Conservation (phyloP, 306 rosid genomes). For the Sesbania bispinosa region DNA sequence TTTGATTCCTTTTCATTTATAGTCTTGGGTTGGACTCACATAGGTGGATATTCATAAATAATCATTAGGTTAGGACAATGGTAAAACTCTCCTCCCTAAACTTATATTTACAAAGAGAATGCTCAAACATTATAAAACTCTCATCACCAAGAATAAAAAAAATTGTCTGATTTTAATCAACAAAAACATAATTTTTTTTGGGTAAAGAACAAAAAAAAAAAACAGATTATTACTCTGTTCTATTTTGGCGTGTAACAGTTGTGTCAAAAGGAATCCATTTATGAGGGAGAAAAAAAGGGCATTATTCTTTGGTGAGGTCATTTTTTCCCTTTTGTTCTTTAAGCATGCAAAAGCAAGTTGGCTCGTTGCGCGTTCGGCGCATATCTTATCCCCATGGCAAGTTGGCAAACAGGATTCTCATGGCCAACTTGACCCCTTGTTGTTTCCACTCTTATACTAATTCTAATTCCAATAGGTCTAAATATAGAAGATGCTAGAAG, state of each 20-base stretch:
- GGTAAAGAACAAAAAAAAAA: too few relatives aligned
- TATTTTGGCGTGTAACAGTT: background rate
- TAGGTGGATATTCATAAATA: background rate
- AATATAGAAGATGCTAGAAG: background rate
- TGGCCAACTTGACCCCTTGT: background rate
- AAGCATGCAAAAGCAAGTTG: background rate
- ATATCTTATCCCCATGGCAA: conserved; percentile 24
- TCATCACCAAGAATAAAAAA: too few relatives aligned
- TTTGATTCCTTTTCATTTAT: background rate
- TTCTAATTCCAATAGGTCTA: background rate
- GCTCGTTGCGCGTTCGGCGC: background rate
- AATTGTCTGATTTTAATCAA: background rate
- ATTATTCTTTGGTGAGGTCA: background rate
- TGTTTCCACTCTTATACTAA: background rate
- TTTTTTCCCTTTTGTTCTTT: background rate
- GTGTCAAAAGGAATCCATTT: conserved; percentile 1
- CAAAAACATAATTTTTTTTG: background rate
- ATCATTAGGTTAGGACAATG: background rate
- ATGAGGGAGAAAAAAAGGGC: background rate
- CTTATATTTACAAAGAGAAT: too few relatives aligned
- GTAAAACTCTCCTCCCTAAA: background rate
- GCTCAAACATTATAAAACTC: too few relatives aligned
- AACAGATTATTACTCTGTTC: background rate
- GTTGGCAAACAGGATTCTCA: background rate
- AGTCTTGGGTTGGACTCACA: background rate